Evolutionary conservation across 768 basidiomycete genomes (phyloP).

Genomic region (Amanita rubescens): DNA sequence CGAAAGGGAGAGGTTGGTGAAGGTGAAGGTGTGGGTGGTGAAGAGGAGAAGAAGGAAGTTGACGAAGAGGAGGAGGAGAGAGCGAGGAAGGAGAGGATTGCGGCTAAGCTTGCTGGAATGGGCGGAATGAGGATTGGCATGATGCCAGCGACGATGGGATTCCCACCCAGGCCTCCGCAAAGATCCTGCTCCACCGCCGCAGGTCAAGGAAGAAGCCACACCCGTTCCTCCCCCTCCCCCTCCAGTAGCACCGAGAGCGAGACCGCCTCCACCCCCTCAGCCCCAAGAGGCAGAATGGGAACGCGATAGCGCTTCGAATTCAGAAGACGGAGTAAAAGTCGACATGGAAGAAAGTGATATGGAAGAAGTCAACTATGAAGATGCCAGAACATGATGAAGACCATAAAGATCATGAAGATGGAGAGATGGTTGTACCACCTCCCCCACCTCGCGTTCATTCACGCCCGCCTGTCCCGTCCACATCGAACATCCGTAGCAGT

Average conservation of each 20-base stretch:
- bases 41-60: constrained; percentile 13
- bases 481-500: not conserved
- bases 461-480: not conserved
- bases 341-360: constrained; percentile 70
- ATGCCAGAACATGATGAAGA: constrained; percentile 29
- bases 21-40: constrained; percentile 28
- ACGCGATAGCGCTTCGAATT: constrained; percentile 32
- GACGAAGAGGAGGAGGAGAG: constrained; percentile 59
- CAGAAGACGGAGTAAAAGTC: constrained; percentile 56
- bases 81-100: constrained; percentile 47
- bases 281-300: constrained; percentile 37
- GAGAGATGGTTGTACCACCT: constrained; percentile 30
- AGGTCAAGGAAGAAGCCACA: not conserved
- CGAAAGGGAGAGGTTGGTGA: constrained; percentile 16
- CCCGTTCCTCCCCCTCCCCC: not conserved
- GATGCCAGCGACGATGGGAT: constrained; percentile 33
- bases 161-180: constrained; percentile 21
- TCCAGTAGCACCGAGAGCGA: constrained; percentile 9
- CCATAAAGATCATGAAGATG: constrained; percentile 41
- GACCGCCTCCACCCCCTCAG: constrained; percentile 24
- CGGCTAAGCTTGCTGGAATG: constrained; percentile 46
- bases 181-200: constrained; percentile 24
- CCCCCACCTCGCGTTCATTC: constrained; percentile 39
- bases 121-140: constrained; percentile 54
- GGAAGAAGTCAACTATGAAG: constrained; percentile 58